Evolutionary conservation across 805 yeast species (phyloP), one percentile per base, ranked within the genome.

Genomic region (Komagataella populi): DNA sequence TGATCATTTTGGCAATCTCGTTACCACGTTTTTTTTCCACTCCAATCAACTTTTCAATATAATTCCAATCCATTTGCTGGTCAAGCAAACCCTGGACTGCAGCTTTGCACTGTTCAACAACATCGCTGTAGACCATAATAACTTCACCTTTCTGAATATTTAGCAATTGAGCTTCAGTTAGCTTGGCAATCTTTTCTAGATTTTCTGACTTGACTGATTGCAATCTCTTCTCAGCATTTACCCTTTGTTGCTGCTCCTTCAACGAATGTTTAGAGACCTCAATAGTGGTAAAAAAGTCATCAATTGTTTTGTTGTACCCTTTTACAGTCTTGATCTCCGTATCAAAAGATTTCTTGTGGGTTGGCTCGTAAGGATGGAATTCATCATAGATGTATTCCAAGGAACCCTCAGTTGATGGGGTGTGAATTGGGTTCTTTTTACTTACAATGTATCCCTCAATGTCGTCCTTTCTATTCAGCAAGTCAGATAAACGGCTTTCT

Each of bases 21-120:
- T 83, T 86, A 1, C 83, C 82, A 57, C 82, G 76, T 1, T 70
- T 65, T 57, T 87, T 82, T 60, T 91, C 96, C 49, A 80, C 72
- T 48, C 74, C 68, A 50, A 91, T 81, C 52, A 84, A 66, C 55
- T 81, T 80, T 61, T 85, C 96, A 55, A 90, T 90, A 54, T 87
- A 84, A 46, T 78, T 77, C 99, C 99, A 91, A 63, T 91, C 97
- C 87, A 88, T 87, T 55, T 87, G 90, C 60, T 87, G 93, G 52
- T 83, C 81, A 4, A 89, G 55, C 51, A 88, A 67, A 1, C 71
- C 68, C 53, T 82, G 84, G 4, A 91, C 85, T 2, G 85, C 82
- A 6, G 62, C 64, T 53, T 78, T 83, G 48, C 93, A 88, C 16
- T 78, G 77, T 49, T 84, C 93, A 4, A 90, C 88, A 23, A 78